Base-by-base conservation (phyloP, 2,329 filamentous ascomycete genomes). In the Coniochaeta sp. region DNA sequence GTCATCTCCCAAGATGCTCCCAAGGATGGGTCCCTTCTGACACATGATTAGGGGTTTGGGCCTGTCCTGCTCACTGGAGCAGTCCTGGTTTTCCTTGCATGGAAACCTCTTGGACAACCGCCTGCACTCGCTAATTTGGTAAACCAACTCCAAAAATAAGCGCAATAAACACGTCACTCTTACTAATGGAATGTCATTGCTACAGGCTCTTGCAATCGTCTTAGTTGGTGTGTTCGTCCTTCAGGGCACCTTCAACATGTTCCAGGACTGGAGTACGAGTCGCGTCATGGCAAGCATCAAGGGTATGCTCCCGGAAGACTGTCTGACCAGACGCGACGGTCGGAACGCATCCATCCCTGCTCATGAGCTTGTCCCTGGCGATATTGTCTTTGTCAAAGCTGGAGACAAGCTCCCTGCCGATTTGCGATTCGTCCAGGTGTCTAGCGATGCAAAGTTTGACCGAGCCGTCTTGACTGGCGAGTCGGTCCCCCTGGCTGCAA, bases 211-310 rank as follows among this genome's bases (percentile, higher is more conserved):
- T 26, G 89, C 86, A 0, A 89, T 91, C 66, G 89, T 93, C 2
- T 75, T 93, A 6, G 70, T 88, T 1, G 81, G 84, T 6, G 89
- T 93, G 8, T 93, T 88, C 67, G 73, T 86, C 64, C 83, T 88
- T 44, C 85, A 89, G 66, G 89, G 87, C 17, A 82, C 77, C 2
- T 92, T 91, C 74, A 87, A 87, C 67, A 82, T 83, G 67, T 89
- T 81, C 77, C 85, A 88, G 67, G 89, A 93, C 69, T 93, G 89
- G 83, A 90, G 88, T 1, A 89, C 88, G 0, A 88, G 84, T 1
- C 78, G 86, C 6, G 89, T 91, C 60, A 93, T 93, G 90, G 83
- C 85, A 19, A 90, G 88, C 0, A 93, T 93, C 69, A 89, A 87
- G 56, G 87, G 82, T 19, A 90, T 93, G 89, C 78, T 93, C n/a